Evolutionary conservation across 2,329 filamentous ascomycete genomes (phyloP), one percentile per base, ranked within the genome.

Genomic region (Anthostomella pinea): DNA sequence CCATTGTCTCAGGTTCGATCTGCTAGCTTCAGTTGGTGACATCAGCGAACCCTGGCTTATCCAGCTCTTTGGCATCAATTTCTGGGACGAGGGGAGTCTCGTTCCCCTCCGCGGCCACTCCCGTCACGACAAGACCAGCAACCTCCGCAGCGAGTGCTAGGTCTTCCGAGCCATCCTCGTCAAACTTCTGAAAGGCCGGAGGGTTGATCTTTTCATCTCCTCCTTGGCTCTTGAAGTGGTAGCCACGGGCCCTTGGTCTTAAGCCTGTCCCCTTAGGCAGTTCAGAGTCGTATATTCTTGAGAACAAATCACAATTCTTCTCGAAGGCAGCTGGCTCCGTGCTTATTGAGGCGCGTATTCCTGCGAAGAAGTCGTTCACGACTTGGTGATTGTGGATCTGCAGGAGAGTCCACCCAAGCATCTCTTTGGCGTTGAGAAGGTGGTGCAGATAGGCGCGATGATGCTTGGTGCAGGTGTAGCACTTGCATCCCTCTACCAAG

Each of bases 331-430:
- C 45, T 75, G 83, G 13, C 65, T 77, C 47, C 6, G 66, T 71
- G 0, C 60, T 59, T 11, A 97, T 82, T 37, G 79, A 80, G 2
- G 63, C 57, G 14, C 91, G 79, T 6, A 95, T 69, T 0, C 71
- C 75, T 0, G 68, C 62, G 60, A 97, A 95, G 67, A 97, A 95
- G 0, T 66, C 54, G 29, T 77, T 73, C 35, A 95, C 63, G 6
- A 85, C 66, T 43, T 81, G 73, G 59, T 94, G 82, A 59, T 98
- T 98, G 66, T 98, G 93, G 3, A 95, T 75, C 60, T 97, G 91
- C 6, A 98, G 72, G 6, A 98, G 72, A 0, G 84, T 86, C 93
- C 93, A 98, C 16, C 85, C 91, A 4, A 96, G 79, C 93, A 98
- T 97, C 64, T 98, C 93, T 57, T 90, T 94, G 1, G 93, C 89